Evolutionary conservation across 2,329 filamentous ascomycete species (phyloP).

Genomic region (Helminthosporium solani): DNA sequence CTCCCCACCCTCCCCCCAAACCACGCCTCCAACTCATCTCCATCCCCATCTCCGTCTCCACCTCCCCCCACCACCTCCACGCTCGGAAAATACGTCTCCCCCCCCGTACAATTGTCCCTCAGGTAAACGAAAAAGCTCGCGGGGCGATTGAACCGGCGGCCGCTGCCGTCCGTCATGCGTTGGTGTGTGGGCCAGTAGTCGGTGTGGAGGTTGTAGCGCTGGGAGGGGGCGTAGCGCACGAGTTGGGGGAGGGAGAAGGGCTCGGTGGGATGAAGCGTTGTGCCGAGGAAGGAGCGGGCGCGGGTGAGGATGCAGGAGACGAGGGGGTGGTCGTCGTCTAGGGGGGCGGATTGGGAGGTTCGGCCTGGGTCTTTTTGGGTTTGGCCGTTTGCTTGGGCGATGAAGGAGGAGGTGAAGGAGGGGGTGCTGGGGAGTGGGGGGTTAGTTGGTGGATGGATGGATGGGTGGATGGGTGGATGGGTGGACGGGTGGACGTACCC

Average conservation of each 20-base stretch:
- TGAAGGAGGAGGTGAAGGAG: conserved; percentile 26
- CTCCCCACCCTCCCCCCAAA: conserved; percentile 15
- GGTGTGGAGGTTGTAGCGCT: conserved; percentile 29
- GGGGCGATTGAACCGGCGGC: conserved; percentile 21
- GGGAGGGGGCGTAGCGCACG: conserved; percentile 22
- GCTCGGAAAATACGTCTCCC: conserved; percentile 25
- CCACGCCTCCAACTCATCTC: conserved; percentile 6
- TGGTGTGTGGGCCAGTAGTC: conserved; percentile 29
- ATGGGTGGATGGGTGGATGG: not conserved
- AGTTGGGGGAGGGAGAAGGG: conserved; percentile 27
- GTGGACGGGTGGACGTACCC: conserved; percentile 12
- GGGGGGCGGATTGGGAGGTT: conserved; percentile 26
- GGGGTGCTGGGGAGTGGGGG: conserved; percentile 8
- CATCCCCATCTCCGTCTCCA: not conserved
- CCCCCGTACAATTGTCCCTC: conserved; percentile 23
- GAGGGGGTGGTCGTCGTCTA: conserved; percentile 17
- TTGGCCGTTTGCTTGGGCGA: conserved; percentile 16
- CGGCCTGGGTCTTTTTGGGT: conserved; percentile 21
- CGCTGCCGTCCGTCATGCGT: conserved; percentile 14
- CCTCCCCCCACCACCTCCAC: conserved; percentile 14
- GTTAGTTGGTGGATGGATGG: not conserved
- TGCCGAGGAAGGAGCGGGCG: conserved; percentile 27
- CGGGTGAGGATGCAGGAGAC: conserved; percentile 26
- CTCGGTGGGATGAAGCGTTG: conserved; percentile 20
- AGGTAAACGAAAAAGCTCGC: conserved; percentile 29